A percentile compares a stretch with the other conserved stretches of the same genome.
These are phyloP conservation scores for Trypanosomatidae sp. DNA, from an alignment of 208 protist genomes.

Conservation along the genomic window DNA sequence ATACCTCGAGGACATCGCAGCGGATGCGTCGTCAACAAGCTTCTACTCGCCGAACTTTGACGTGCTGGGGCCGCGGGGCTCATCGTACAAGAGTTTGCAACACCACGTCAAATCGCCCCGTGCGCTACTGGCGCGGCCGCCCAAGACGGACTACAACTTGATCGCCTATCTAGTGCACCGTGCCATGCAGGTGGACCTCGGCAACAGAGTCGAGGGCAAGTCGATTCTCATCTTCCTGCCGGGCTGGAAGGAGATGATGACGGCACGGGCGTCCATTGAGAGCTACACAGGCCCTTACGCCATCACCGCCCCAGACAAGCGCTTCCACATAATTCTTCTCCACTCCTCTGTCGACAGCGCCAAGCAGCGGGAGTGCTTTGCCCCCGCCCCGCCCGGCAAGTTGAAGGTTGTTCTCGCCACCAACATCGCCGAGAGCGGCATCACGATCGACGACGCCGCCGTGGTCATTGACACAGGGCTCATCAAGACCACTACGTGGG, in stretches of 20 bases:
- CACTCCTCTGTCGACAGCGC: constrained; percentile 83
- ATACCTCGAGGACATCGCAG: constrained; percentile 72
- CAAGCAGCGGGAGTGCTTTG: constrained; percentile 92
- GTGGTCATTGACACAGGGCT: constrained; percentile 96
- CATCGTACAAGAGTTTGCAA: too few species aligned
- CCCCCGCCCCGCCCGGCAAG: constrained; percentile 55
- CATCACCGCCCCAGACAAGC: background rate
- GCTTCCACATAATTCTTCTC: constrained; percentile 82
- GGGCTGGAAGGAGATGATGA: constrained; percentile 97
- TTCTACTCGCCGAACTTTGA: constrained; percentile 66
- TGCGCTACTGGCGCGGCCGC: too few species aligned
- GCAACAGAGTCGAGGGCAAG: constrained; percentile 40
- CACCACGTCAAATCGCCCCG: too few species aligned
- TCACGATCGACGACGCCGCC: constrained; percentile 96
- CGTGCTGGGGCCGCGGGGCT: background rate
- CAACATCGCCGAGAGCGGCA: constrained; percentile 97
- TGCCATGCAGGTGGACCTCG: constrained; percentile 47
- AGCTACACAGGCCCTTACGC: constrained; percentile 18
- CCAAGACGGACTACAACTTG: constrained; percentile 76
- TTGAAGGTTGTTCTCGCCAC: constrained; percentile 96
- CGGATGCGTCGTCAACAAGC: constrained; percentile 1
- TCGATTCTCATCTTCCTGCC: constrained; percentile 99
- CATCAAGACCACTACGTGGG: constrained; percentile 91
- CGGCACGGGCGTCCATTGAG: constrained; percentile 63
- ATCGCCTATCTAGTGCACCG: constrained; percentile 69